Percentiles rank a stretch among this genome's conserved stretches.
Conservation (phyloP, 306 rosid species). For the Rubus idaeus region DNA sequence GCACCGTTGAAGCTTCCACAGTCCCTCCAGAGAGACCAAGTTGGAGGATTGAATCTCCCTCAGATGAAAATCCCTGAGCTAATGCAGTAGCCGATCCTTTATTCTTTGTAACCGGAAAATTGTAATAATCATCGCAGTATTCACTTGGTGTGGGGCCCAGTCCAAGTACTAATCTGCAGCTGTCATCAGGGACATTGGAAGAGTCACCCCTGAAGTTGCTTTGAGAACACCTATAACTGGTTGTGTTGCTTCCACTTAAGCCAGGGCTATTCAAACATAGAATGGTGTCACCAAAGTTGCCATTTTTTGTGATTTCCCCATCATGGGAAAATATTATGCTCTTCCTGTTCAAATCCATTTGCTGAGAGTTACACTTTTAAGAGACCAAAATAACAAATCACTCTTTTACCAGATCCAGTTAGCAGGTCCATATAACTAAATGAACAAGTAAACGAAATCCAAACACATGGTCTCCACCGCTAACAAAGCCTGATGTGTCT, state of each 20-base stretch:
- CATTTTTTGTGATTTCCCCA: constrained; percentile 50
- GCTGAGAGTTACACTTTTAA: constrained; percentile 39
- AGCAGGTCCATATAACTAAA: constrained; percentile 31
- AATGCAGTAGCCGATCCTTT: constrained; percentile 40
- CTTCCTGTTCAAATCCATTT: constrained; percentile 79
- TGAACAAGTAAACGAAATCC: constrained; percentile 36
- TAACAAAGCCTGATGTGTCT: constrained; percentile 93
- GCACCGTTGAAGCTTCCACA: constrained; percentile 56
- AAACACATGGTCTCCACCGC: constrained; percentile 56
- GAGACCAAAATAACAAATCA: constrained; percentile 42
- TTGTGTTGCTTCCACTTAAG: constrained; percentile 48
- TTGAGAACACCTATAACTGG: constrained; percentile 44
- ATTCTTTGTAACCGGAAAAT: constrained; percentile 44
- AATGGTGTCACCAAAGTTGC: constrained; percentile 64
- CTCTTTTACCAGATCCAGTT: constrained; percentile 38
- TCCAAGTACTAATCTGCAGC: constrained; percentile 91
- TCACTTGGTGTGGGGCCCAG: constrained; percentile 90
- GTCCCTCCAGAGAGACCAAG: constrained; percentile 88
- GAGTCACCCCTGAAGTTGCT: constrained; percentile 44
- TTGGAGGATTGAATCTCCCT: constrained; percentile 76
- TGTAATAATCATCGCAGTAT: constrained; percentile 52
- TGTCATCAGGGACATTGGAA: constrained; percentile 62
- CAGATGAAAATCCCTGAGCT: constrained; percentile 47
- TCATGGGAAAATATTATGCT: constrained; percentile 54
- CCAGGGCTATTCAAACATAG: constrained; percentile 68